A percentile compares a stretch with the other conserved stretches of the same genome.
Evolutionary conservation across 2,329 filamentous ascomycete genomes (phyloP).

Genomic region (Ophiostoma montium): DNA sequence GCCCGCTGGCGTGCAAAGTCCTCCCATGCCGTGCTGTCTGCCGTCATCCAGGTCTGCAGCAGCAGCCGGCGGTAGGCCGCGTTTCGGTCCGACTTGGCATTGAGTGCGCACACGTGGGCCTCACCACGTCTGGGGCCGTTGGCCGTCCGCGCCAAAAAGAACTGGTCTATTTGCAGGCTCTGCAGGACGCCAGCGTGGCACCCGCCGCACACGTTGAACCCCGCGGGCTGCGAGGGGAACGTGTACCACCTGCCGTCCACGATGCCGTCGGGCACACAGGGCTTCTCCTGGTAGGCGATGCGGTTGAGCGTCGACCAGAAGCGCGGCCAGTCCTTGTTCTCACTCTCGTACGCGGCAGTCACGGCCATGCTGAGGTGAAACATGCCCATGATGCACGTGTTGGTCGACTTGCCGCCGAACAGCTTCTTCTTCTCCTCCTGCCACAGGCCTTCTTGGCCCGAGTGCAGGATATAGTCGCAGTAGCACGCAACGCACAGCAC

Average conservation of each 20-base stretch:
- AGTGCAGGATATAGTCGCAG: conserved; percentile 21
- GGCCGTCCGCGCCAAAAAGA: conserved; percentile 18
- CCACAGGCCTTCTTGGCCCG: conserved; percentile 11
- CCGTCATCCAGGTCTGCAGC: conserved; percentile 3
- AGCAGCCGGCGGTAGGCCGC: conserved; percentile 2
- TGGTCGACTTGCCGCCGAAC: conserved; percentile 14
- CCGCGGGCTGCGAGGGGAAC: conserved; percentile 18
- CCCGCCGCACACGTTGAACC: conserved; percentile 23
- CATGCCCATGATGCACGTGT: conserved; percentile 14
- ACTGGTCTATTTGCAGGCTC: conserved; percentile 17
- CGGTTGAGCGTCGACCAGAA: conserved; percentile 22
- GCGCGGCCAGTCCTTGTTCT: conserved; percentile 17
- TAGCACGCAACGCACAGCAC: conserved; percentile 25
- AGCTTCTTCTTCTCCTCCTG: conserved; percentile 9
- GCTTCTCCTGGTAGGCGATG: conserved; percentile 16
- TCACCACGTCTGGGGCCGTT: conserved; percentile 8
- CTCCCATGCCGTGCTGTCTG: neutral
- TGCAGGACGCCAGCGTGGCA: conserved; percentile 22
- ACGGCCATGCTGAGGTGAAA: conserved; percentile 21
- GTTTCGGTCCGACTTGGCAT: conserved; percentile 18
- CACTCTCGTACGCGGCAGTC: conserved; percentile 16
- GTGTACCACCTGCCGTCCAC: conserved; percentile 22
- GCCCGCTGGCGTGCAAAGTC: neutral
- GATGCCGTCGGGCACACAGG: conserved; percentile 20
- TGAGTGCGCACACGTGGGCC: conserved; percentile 22